Conservation (phyloP, 2,329 filamentous ascomycete genomes). For the Trichoderma sp. region DNA sequence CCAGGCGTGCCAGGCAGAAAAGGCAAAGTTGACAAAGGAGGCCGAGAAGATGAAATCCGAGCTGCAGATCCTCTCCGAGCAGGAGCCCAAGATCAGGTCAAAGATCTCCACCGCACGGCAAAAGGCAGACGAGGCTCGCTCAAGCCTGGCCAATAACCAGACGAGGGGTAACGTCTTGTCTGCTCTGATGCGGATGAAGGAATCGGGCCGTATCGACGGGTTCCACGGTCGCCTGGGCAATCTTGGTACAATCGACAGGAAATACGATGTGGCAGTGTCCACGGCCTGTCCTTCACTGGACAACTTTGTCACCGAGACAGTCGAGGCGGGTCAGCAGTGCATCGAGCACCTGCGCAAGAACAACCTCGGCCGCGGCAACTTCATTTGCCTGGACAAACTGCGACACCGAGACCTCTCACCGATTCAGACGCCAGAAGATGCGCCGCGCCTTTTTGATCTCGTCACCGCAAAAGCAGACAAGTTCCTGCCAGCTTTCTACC, state of each 20-base stretch:
- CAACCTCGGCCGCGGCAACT: slow-evolving; percentile 93
- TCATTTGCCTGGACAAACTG: slow-evolving; percentile 91
- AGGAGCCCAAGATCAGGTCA: slow-evolving; percentile 79
- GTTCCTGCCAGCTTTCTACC: slow-evolving; percentile 91
- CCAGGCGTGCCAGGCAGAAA: slow-evolving; percentile 73
- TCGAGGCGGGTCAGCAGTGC: slow-evolving; percentile 95
- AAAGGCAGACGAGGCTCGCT: slow-evolving; percentile 93
- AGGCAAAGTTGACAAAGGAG: slow-evolving; percentile 72
- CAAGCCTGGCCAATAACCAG: slow-evolving; percentile 85
- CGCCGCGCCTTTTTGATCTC: slow-evolving; percentile 89
- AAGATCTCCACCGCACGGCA: slow-evolving; percentile 88
- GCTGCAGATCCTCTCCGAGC: slow-evolving; percentile 68
- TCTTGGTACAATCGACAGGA: slow-evolving; percentile 87
- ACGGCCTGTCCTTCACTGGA: slow-evolving; percentile 90
- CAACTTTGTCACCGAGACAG: slow-evolving; percentile 95
- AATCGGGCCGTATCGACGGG: slow-evolving; percentile 94
- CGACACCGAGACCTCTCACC: slow-evolving; percentile 74
- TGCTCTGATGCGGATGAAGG: slow-evolving; percentile 90
- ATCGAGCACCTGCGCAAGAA: slow-evolving; percentile 98
- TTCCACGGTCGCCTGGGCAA: slow-evolving; percentile 96
- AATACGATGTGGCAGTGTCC: slow-evolving; percentile 97
- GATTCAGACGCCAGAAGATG: slow-evolving; percentile 88
- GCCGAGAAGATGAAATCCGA: slow-evolving; percentile 71
- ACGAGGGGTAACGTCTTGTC: slow-evolving; percentile 91
- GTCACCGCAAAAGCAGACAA: slow-evolving; percentile 85